phyloP scores from a whole-genome alignment of 2,329 filamentous ascomycete species.

The Fusarium guadeloupense region DNA sequence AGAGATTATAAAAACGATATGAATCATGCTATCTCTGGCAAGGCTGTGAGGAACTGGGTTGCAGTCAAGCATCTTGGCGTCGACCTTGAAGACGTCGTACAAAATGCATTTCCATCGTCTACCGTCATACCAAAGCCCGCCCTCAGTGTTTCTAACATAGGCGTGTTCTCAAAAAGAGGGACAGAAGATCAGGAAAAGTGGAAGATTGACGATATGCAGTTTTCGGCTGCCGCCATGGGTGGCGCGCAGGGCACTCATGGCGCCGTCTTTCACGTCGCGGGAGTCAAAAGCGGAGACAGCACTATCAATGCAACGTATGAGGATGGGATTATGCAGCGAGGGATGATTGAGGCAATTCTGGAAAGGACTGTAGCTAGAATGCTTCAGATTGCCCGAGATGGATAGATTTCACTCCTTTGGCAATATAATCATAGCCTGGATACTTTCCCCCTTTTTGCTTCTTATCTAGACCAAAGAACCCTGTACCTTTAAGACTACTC shows the following conservation, averaged over 20 bases:
- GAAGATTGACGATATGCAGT: constrained; percentile 30
- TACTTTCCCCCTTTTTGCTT: too few species aligned
- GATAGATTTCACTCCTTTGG: background rate
- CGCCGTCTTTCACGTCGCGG: constrained; percentile 15
- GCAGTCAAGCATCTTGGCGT: background rate
- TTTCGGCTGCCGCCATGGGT: constrained; percentile 19
- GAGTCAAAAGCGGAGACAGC: constrained; percentile 9
- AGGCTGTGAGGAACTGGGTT: background rate
- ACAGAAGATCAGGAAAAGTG: background rate
- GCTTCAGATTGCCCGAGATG: background rate
- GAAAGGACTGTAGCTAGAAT: background rate
- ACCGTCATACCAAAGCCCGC: constrained; percentile 8
- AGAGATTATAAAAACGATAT: background rate
- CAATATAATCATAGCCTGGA: background rate
- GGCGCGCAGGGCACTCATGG: constrained; percentile 20
- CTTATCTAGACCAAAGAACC: too few species aligned
- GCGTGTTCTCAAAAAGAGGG: background rate
- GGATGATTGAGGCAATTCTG: background rate
- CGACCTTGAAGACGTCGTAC: constrained; percentile 10
- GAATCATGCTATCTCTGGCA: background rate
- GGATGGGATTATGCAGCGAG: background rate
- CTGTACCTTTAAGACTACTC: too few species aligned
- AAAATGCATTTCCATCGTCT: constrained; percentile 9
- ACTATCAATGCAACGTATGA: constrained; percentile 27
- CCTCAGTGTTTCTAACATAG: constrained; percentile 27